Conservation (phyloP, 768 basidiomycete genomes). For the Amanita muscaria region DNA sequence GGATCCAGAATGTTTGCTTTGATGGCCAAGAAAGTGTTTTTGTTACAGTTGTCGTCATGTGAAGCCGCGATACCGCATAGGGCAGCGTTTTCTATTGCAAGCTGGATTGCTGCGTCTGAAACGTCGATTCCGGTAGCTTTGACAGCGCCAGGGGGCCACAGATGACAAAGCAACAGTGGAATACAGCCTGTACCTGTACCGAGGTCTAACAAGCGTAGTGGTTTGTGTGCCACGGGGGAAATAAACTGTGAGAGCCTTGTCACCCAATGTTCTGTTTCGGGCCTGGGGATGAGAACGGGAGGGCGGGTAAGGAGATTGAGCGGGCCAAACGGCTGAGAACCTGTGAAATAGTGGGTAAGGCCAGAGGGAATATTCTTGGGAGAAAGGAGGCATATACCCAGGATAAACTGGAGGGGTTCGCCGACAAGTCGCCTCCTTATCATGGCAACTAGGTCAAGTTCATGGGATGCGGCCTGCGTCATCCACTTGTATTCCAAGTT, state of each 20-base stretch:
- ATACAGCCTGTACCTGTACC: conserved; percentile 94
- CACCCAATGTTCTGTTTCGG: conserved; percentile 88
- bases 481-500: conserved; percentile 37
- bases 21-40: conserved; percentile 33
- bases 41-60: conserved; percentile 13
- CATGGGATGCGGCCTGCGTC: conserved; percentile 18
- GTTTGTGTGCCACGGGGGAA: conserved; percentile 24
- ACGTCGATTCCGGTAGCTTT: conserved; percentile 62
- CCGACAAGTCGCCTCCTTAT: conserved; percentile 52
- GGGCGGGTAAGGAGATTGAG: conserved; percentile 63
- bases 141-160: conserved; percentile 47
- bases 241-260: conserved; percentile 46
- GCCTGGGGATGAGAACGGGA: conserved; percentile 88
- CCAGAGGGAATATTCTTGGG: conserved; percentile 6
- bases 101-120: conserved; percentile 45
- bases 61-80: conserved; percentile 29
- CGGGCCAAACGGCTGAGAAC: conserved; percentile 84
- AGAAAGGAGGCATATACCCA: conserved; percentile 43
- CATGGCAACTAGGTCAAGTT: conserved; percentile 29
- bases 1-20: conserved; percentile 37
- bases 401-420: conserved; percentile 86
- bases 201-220: conserved; percentile 64
- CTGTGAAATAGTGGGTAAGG: conserved; percentile 24
- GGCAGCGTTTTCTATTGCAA: conserved; percentile 42
- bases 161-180: conserved; percentile 70